phyloP scores from a whole-genome alignment of 164 flowering plant species.

The Aristolochia contorta region DNA sequence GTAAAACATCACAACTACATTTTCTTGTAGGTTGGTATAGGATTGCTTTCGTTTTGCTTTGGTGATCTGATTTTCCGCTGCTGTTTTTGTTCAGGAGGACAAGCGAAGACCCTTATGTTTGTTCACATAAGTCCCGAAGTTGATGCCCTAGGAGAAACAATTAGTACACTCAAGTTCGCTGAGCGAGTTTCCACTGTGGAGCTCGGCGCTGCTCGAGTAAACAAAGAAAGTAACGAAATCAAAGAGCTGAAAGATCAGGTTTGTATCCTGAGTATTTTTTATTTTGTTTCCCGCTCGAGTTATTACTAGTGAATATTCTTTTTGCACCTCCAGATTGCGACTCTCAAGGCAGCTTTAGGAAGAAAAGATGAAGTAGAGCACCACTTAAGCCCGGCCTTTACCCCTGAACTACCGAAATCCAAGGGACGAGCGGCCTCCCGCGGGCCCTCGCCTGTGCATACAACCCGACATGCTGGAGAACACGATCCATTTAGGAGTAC shows the following conservation, averaged over 20 bases:
- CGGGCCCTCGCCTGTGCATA: conserved; percentile 30
- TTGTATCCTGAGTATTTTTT: neutral
- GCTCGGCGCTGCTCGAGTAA: conserved; percentile 65
- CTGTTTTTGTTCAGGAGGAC: conserved; percentile 2
- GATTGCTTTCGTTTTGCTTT: neutral
- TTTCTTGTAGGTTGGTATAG: neutral
- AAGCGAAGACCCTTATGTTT: conserved; percentile 80
- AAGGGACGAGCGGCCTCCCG: conserved; percentile 12
- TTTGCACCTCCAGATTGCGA: conserved; percentile 39
- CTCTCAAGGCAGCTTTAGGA: conserved; percentile 72
- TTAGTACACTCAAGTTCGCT: conserved; percentile 78
- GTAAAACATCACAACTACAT: conserved; percentile 22
- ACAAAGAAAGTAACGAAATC: conserved; percentile 55
- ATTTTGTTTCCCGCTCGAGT: too few relatives aligned
- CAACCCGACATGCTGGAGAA: conserved; percentile 24
- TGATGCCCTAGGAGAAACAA: conserved; percentile 60
- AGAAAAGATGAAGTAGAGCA: conserved; percentile 32
- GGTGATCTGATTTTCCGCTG: neutral
- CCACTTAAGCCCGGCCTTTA: conserved; percentile 16
- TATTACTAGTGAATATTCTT: neutral
- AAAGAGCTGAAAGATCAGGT: conserved; percentile 78
- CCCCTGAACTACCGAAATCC: conserved; percentile 37
- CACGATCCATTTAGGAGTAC: conserved; percentile 18
- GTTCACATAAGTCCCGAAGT: conserved; percentile 88
- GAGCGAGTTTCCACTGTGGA: conserved; percentile 76